Evolutionary conservation across 2,329 filamentous ascomycete genomes (phyloP).

Genomic region (Celoporthe dispersa): DNA sequence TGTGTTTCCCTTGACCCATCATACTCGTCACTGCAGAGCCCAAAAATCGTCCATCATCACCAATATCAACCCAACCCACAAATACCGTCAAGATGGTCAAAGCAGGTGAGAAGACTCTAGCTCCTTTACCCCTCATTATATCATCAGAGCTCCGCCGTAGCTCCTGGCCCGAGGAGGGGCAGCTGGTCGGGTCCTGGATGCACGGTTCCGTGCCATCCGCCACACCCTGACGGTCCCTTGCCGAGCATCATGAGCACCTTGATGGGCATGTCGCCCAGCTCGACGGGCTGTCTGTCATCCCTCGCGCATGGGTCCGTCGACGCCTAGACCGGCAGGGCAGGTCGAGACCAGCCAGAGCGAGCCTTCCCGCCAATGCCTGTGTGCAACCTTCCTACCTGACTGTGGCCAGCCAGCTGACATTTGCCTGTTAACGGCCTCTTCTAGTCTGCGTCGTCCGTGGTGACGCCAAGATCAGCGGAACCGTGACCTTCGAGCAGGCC

Average conservation of each 20-base stretch:
- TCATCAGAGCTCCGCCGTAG: conserved; percentile 25
- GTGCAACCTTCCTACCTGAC: neutral
- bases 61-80: conserved; percentile 36
- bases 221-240: conserved; percentile 51
- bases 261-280: conserved; percentile 35
- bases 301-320: conserved; percentile 12
- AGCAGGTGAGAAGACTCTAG: conserved; percentile 71
- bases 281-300: neutral
- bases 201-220: conserved; percentile 21
- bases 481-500: conserved; percentile 92
- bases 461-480: conserved; percentile 94
- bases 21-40: neutral
- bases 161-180: conserved; percentile 24
- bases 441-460: conserved; percentile 95
- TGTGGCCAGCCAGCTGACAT: conserved; percentile 21
- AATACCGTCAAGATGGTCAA: conserved; percentile 90
- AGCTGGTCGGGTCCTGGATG: conserved; percentile 47
- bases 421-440: conserved; percentile 32
- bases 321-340: neutral
- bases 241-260: conserved; percentile 28
- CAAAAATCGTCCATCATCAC: neutral
- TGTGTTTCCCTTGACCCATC: neutral
- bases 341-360: neutral
- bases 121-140: conserved; percentile 29
- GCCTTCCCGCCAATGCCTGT: neutral